phyloP scores from a whole-genome alignment of 73 alveolate genomes.

The Paramecium sexaurelia region DNA sequence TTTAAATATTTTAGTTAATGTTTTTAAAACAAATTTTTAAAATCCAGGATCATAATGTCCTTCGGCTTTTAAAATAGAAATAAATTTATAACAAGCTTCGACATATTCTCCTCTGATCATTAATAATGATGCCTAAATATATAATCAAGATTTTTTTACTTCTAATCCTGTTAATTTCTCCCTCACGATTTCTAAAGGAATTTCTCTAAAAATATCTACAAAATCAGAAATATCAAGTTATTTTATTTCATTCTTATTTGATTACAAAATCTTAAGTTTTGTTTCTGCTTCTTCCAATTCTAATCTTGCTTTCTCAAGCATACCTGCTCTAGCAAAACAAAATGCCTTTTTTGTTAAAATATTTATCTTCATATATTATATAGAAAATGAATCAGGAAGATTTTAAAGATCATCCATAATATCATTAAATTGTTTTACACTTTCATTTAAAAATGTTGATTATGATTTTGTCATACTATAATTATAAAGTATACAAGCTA shows the following conservation, averaged over 20 bases:
- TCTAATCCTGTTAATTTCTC: slow-evolving; percentile 21
- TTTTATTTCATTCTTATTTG: not conserved
- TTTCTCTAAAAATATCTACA: slow-evolving; percentile 18
- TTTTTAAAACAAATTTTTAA: not conserved
- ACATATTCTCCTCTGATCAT: not conserved
- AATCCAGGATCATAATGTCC: slow-evolving; percentile 32
- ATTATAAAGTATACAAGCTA: slow-evolving; percentile 28
- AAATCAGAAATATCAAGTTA: not conserved
- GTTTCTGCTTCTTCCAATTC: not conserved
- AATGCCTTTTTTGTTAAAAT: slow-evolving; percentile 29
- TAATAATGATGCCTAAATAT: slow-evolving; percentile 24
- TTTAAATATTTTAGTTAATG: slow-evolving; percentile 6
- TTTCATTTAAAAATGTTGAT: slow-evolving; percentile 37
- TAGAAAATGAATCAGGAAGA: not conserved
- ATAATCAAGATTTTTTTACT: not conserved
- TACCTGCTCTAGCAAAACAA: slow-evolving; percentile 18
- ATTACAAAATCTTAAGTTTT: not conserved
- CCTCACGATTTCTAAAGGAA: not conserved
- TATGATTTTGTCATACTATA: not conserved
- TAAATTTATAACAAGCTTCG: not conserved
- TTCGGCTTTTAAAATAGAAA: slow-evolving; percentile 15
- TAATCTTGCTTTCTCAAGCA: slow-evolving; percentile 3
- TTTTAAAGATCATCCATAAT: not conserved
- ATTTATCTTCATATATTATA: slow-evolving; percentile 11
- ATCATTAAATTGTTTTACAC: slow-evolving; percentile 9